A percentile compares a stretch with the other conserved stretches of the same genome.
Conservation (phyloP, 2,329 filamentous ascomycete genomes). For the Sarocladium strictum region DNA sequence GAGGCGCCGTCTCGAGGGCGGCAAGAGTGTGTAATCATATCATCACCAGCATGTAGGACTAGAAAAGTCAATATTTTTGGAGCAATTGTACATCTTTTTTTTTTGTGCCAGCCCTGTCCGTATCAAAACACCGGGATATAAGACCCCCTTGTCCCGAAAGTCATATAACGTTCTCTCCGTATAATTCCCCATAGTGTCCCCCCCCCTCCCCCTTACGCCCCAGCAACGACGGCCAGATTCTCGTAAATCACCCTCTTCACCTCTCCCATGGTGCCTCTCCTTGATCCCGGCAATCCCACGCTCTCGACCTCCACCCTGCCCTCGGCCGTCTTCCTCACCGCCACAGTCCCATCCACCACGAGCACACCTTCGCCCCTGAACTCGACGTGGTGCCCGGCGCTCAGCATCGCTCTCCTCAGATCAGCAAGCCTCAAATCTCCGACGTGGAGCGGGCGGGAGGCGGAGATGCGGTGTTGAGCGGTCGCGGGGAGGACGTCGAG, state of each 20-base stretch:
- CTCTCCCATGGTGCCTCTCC: slow-evolving; percentile 68
- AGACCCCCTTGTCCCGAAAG: too few relatives aligned
- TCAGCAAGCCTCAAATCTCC: slow-evolving; percentile 88
- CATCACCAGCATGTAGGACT: not conserved
- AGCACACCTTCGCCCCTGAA: slow-evolving; percentile 91
- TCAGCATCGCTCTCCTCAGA: slow-evolving; percentile 75
- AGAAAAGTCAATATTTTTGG: not conserved
- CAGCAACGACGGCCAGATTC: slow-evolving; percentile 83
- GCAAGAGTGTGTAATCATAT: not conserved
- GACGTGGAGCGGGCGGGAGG: slow-evolving; percentile 85
- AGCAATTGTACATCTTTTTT: not conserved
- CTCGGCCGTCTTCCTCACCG: slow-evolving; percentile 81
- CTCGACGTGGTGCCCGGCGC: slow-evolving; percentile 78
- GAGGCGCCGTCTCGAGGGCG: too few relatives aligned
- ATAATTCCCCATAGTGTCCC: too few relatives aligned
- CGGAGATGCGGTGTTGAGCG: slow-evolving; percentile 62
- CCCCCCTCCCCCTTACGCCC: slow-evolving; percentile 41
- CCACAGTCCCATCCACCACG: slow-evolving; percentile 80
- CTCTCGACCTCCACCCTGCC: slow-evolving; percentile 85
- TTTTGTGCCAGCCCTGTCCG: not conserved
- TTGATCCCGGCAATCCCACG: slow-evolving; percentile 44
- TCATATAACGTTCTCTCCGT: too few relatives aligned
- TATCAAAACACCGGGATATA: not conserved
- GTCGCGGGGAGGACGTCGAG: slow-evolving; percentile 50
- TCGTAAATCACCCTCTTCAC: slow-evolving; percentile 92